These are phyloP conservation scores for Dictyostelium discoideum DNA, from an alignment of 78 protist genomes.

Conservation along the genomic window DNA sequence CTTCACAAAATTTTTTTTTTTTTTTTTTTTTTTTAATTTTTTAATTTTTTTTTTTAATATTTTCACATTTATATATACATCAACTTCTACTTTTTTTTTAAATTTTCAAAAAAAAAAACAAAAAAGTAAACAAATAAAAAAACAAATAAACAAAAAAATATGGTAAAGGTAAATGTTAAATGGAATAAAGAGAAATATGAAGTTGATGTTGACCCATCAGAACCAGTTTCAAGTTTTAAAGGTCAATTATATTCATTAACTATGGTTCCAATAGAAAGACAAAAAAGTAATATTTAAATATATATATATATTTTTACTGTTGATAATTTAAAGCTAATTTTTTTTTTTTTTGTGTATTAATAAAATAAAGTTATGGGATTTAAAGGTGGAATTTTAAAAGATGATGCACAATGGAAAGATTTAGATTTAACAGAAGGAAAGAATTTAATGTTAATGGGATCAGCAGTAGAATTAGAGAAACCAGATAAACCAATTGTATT, in stretches of 20 bases:
- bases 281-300: slow-evolving; percentile 84
- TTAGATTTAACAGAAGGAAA: slow-evolving; percentile 80
- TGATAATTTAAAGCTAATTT: no score
- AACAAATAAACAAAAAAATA: background rate
- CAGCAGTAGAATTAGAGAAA: slow-evolving; percentile 56
- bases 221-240: slow-evolving; percentile 76
- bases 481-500: slow-evolving; percentile 57
- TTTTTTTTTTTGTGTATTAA: background rate
- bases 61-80: no score
- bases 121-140: no score
- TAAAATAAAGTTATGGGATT: slow-evolving; percentile 78
- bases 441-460: slow-evolving; percentile 85
- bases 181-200: slow-evolving; percentile 90
- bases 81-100: no score
- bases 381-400: slow-evolving; percentile 88
- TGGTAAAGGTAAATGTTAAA: slow-evolving; percentile 87
- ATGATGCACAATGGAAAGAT: slow-evolving; percentile 78
- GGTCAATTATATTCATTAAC: slow-evolving; percentile 86
- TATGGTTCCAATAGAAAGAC: slow-evolving; percentile 90
- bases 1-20: no score
- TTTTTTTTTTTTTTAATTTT: no score
- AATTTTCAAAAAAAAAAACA: no score
- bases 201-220: slow-evolving; percentile 76
- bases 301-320: no score
- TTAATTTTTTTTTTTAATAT: no score